Evolutionary conservation across 768 basidiomycete species (phyloP).

Genomic region (Lanmaoa rubissima): DNA sequence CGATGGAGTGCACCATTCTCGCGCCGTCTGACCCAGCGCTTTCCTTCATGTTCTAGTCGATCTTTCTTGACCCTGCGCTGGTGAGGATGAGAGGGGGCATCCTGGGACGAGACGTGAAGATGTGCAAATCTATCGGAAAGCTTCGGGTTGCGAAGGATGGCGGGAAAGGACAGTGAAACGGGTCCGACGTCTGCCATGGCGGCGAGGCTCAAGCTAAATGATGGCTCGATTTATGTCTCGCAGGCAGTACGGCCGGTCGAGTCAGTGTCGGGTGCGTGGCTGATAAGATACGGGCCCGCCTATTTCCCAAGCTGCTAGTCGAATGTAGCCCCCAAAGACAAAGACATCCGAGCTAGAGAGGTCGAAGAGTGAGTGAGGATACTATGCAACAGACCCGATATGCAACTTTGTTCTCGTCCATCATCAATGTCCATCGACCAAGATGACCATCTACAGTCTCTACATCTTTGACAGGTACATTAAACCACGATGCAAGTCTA

Average conservation of each 20-base stretch:
- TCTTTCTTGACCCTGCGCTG: slow-evolving; percentile 39
- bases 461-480: slow-evolving; percentile 87
- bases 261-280: background rate
- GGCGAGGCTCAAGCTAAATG: background rate
- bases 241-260: no score
- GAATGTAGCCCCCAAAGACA: no score
- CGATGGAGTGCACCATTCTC: slow-evolving; percentile 60
- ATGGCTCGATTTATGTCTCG: background rate
- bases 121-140: slow-evolving; percentile 54
- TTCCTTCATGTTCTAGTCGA: slow-evolving; percentile 68
- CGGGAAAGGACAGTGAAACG: slow-evolving; percentile 67
- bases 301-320: no score
- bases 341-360: no score
- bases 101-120: slow-evolving; percentile 32
- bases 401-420: no score
- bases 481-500: background rate
- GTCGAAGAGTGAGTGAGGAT: no score
- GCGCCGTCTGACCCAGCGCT: slow-evolving; percentile 71
- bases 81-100: background rate
- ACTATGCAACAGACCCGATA: no score
- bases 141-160: slow-evolving; percentile 60
- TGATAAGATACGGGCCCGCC: background rate
- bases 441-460: slow-evolving; percentile 87
- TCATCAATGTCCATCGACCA: background rate
- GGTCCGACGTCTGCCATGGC: slow-evolving; percentile 24